Percentiles rank a stretch among this genome's conserved stretches.
phyloP scores from a whole-genome alignment of 805 yeast species.

The Saccharomycopsis sp. region DNA sequence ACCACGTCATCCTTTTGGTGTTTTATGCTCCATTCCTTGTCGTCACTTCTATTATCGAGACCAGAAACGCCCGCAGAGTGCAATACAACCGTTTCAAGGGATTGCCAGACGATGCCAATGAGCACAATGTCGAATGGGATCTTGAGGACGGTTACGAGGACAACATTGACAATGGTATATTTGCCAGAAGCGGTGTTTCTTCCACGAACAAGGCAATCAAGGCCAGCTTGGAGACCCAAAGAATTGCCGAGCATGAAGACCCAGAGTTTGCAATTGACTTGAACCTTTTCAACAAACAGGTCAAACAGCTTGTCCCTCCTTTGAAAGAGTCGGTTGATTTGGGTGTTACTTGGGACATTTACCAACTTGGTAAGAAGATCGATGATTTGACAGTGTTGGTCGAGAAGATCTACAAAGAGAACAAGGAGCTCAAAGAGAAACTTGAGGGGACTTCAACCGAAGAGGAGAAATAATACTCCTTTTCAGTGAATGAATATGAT shows the following conservation, averaged over 20 bases:
- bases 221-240: slow-evolving; percentile 38
- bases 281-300: slow-evolving; percentile 42
- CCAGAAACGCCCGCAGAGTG: slow-evolving; percentile 60
- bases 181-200: slow-evolving; percentile 10
- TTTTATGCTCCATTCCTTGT: slow-evolving; percentile 63
- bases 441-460: not conserved
- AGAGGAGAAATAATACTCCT: not conserved
- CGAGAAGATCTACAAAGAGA: slow-evolving; percentile 20
- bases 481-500: too few species aligned
- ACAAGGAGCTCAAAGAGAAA: slow-evolving; percentile 1
- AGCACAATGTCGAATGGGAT: slow-evolving; percentile 74
- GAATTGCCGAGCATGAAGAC: slow-evolving; percentile 59
- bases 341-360: slow-evolving; percentile 62
- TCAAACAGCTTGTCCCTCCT: slow-evolving; percentile 51
- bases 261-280: slow-evolving; percentile 55
- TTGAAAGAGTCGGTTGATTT: slow-evolving; percentile 45
- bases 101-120: slow-evolving; percentile 73
- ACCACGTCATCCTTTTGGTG: slow-evolving; percentile 52
- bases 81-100: slow-evolving; percentile 61
- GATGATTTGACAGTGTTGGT: slow-evolving; percentile 30
- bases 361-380: slow-evolving; percentile 47
- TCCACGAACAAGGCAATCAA: slow-evolving; percentile 11
- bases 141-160: slow-evolving; percentile 58
- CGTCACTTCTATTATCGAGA: slow-evolving; percentile 57
- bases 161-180: slow-evolving; percentile 4